Conservation (phyloP, 2,329 filamentous ascomycete genomes). For the Cercospora citrullina region DNA sequence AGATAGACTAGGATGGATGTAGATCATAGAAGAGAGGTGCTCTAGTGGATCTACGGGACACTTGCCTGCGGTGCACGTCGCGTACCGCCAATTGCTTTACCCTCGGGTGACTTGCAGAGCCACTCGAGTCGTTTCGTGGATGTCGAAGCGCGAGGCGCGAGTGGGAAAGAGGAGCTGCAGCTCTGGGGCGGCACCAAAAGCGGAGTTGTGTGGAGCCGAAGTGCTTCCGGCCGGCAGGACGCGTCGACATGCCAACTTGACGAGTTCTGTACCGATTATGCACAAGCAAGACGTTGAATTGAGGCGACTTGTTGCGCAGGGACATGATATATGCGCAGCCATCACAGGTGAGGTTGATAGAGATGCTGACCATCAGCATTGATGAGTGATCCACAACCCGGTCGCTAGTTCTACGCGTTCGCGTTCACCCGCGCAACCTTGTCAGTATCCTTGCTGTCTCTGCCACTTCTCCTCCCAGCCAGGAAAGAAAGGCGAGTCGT, state of each 20-base stretch:
- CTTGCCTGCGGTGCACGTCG: background rate
- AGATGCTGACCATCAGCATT: background rate
- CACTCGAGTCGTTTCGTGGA: background rate
- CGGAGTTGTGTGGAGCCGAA: constrained; percentile 5
- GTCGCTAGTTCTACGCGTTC: background rate
- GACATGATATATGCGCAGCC: background rate
- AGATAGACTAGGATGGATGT: background rate
- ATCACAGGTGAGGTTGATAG: background rate
- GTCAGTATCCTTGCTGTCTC: constrained; percentile 58
- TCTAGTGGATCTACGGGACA: background rate
- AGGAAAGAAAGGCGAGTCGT: constrained; percentile 73
- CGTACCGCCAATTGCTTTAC: background rate
- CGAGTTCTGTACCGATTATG: background rate
- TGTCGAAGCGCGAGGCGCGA: background rate
- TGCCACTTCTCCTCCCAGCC: constrained; percentile 77
- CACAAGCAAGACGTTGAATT: background rate
- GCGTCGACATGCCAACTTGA: background rate
- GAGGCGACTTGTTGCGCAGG: background rate
- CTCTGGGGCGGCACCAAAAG: background rate
- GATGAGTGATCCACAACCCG: background rate
- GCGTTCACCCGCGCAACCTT: background rate
- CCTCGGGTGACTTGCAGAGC: constrained; percentile 4
- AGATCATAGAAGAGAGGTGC: background rate
- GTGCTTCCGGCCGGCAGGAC: background rate
- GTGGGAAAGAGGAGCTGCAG: background rate